Evolutionary conservation across 2,329 filamentous ascomycete genomes (phyloP), one percentile per base, ranked within the genome.

Genomic region (Pezicula neosporulosa): DNA sequence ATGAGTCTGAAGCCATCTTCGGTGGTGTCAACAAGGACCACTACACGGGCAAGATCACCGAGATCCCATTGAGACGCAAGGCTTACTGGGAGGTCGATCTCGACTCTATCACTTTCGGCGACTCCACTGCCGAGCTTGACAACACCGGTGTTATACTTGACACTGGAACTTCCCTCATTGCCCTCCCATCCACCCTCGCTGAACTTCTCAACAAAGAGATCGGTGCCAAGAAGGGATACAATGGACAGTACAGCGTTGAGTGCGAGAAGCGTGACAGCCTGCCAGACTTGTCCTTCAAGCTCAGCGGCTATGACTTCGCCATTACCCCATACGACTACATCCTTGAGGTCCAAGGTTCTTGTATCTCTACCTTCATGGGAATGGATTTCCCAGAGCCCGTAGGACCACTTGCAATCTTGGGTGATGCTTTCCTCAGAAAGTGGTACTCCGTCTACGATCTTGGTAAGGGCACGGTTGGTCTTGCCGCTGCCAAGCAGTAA

Each of bases 51-150:
- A 86, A 97, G 72, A 82, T 99, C 65, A 89, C 86, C 69, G 95
- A 91, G 72, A 90, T 99, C 62, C 94, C 94, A 50, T 83, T 99
- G 63, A 90, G 94, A 72, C 90, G 94, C 70, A 97, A 97, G 87
- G 94, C 94, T 46, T 99, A 99, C 83, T 99, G 94, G 94, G 94
- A 99, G 81, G 93, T 99, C 50, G 92, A 97, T 66, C 85, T 99
- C 56, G 87, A 97, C 66, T 81, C 90, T 58, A 94, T 99, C 74
- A 85, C 87, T 50, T 90, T 97, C 59, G 95, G 94, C 63, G 81
- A 92, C 48, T 83, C 89, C 67, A 86, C 83, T 60, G 92, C 92
- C 55, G 88, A 96, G 72, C 85, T 97, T 59, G 93, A 97, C 60
- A 84, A 90, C 79, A 97, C 91, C 53, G 95, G 94, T 75, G 90